Percentiles rank a stretch among this genome's conserved stretches.
Evolutionary conservation across 208 protist genomes (phyloP).

Genomic region (Acanthamoeba polyphaga): DNA sequence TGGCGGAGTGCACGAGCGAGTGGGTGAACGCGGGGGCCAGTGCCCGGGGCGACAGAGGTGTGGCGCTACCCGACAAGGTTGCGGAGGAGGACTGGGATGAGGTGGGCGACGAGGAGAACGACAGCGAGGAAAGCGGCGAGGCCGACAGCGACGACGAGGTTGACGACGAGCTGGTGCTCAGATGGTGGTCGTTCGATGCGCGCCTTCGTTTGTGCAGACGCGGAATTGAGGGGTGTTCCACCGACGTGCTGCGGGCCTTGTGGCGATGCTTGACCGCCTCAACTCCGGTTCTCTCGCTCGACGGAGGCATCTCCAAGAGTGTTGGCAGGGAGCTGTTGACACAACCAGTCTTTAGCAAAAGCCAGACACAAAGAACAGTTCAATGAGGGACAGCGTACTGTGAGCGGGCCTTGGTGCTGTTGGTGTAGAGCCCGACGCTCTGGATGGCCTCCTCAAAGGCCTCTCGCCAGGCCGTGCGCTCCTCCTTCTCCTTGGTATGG

Average conservation of each 20-base stretch:
- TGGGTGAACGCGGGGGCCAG: background rate
- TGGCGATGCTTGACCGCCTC: background rate
- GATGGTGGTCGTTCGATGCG: background rate
- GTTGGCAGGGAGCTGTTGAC: background rate
- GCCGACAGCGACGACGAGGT: background rate
- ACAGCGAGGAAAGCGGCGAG: background rate
- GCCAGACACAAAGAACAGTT: background rate
- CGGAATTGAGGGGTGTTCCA: background rate
- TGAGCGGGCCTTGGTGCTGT: background rate
- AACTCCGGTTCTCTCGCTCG: background rate
- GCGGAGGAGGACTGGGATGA: background rate
- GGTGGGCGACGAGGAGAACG: background rate
- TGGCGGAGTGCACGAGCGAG: background rate
- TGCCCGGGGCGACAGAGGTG: background rate
- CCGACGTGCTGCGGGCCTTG: background rate
- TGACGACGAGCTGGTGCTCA: background rate
- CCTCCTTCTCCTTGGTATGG: background rate
- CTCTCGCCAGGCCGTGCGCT: background rate
- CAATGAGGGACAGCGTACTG: background rate
- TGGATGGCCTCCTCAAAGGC: constrained; percentile 11
- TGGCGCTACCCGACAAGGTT: background rate
- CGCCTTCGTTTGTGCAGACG: background rate
- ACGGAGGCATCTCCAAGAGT: background rate
- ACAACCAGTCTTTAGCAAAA: background rate
- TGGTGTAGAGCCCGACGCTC: background rate